Percentiles rank a stretch among this genome's conserved stretches.
Evolutionary conservation across 495 filamentous ascomycete species (phyloP).

Genomic region (Tuber brumale): DNA sequence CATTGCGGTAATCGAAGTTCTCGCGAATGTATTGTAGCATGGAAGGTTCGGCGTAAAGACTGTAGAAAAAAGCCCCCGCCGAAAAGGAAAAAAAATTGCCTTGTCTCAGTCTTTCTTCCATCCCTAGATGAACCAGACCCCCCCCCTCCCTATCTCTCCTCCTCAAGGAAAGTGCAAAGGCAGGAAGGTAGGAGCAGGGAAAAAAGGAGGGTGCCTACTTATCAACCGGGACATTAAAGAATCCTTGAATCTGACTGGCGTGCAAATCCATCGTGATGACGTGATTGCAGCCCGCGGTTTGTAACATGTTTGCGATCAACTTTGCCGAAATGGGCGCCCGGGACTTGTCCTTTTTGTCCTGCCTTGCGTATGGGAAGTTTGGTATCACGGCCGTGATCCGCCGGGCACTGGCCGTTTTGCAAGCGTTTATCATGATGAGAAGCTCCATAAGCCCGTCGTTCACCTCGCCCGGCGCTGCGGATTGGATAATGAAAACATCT

Average conservation of each 20-base stretch:
- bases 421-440: slow-evolving; percentile 97
- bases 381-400: slow-evolving; percentile 89
- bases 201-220: slow-evolving; percentile 28
- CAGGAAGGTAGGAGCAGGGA: background rate
- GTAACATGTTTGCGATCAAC: slow-evolving; percentile 95
- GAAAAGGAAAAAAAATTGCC: slow-evolving; percentile 6
- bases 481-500: slow-evolving; percentile 97
- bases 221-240: slow-evolving; percentile 97
- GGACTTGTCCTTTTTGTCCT: slow-evolving; percentile 98
- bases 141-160: background rate
- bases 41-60: slow-evolving; percentile 91
- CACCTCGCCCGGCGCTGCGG: slow-evolving; percentile 89
- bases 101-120: slow-evolving; percentile 8
- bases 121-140: background rate
- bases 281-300: slow-evolving; percentile 82
- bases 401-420: slow-evolving; percentile 90
- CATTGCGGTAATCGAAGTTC: slow-evolving; percentile 72
- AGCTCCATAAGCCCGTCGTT: slow-evolving; percentile 99
- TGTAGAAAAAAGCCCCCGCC: slow-evolving; percentile 42
- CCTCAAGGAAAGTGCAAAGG: slow-evolving; percentile 9
- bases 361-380: slow-evolving; percentile 97
- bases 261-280: slow-evolving; percentile 86
- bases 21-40: slow-evolving; percentile 86
- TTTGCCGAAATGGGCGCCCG: slow-evolving; percentile 87
- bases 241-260: slow-evolving; percentile 75